Evolutionary conservation across 768 basidiomycete genomes (phyloP).

Genomic region (Nidula microcarpa): DNA sequence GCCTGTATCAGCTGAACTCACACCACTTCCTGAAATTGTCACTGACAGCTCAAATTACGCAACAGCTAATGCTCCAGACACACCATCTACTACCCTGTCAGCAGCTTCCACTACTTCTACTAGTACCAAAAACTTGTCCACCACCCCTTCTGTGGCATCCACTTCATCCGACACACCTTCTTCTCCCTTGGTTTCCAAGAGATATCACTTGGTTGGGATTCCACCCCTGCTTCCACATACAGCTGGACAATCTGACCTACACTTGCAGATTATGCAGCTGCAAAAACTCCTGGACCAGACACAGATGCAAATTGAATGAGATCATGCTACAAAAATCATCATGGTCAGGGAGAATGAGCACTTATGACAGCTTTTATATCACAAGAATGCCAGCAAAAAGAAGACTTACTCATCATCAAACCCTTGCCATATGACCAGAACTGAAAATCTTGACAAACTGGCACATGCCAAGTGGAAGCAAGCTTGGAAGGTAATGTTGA

Average conservation of each 20-base stretch:
- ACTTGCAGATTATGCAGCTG: conserved; percentile 7
- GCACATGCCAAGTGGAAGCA: conserved; percentile 5
- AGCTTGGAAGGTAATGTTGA: conserved; percentile 1
- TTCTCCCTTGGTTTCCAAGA: background rate
- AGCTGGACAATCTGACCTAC: conserved; percentile 5
- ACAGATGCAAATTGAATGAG: conserved; percentile 12
- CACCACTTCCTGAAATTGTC: conserved; percentile 5
- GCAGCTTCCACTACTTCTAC: conserved; percentile 2
- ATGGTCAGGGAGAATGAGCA: conserved; percentile 24
- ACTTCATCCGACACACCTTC: background rate
- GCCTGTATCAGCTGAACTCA: conserved; percentile 12
- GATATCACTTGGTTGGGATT: conserved; percentile 3
- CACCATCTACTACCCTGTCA: background rate
- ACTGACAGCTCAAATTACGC: no score
- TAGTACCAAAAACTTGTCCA: no score
- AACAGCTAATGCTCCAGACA: no score
- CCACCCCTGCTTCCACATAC: conserved; percentile 5
- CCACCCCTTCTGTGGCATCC: no score
- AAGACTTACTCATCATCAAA: conserved; percentile 4
- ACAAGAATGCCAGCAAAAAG: conserved; percentile 9
- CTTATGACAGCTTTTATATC: conserved; percentile 13
- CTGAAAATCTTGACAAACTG: conserved; percentile 11
- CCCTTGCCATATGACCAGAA: conserved; percentile 16
- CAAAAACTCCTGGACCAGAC: conserved; percentile 7
- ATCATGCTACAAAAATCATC: conserved; percentile 15